Conservation (phyloP, 305 asterid species). For the Petunia hybrid region DNA sequence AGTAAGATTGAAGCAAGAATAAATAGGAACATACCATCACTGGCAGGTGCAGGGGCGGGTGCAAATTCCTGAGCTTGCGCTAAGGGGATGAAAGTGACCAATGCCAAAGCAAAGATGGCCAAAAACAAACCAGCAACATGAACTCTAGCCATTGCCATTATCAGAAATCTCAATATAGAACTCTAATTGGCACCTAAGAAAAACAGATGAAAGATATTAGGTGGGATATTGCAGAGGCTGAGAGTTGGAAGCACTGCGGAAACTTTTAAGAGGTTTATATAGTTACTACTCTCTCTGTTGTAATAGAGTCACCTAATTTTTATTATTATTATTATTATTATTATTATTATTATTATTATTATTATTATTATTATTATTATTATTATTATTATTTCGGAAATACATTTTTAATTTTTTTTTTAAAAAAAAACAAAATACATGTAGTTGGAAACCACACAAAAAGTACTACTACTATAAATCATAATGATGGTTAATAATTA, state of each 20-base stretch:
- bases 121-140: background rate
- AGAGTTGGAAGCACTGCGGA: background rate
- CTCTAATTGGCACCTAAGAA: background rate
- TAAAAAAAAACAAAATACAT: too few relatives aligned
- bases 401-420: too few relatives aligned
- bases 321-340: too few relatives aligned
- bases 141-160: conserved; percentile 23
- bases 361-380: too few relatives aligned
- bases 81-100: background rate
- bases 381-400: too few relatives aligned
- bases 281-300: background rate
- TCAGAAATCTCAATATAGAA: background rate
- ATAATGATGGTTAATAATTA: too few relatives aligned
- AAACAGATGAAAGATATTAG: background rate
- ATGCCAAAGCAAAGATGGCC: conserved; percentile 26
- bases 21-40: conserved; percentile 50
- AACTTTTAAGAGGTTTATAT: background rate
- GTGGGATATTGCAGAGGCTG: background rate
- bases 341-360: too few relatives aligned
- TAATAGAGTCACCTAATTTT: too few relatives aligned
- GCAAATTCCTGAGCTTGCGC: conserved; percentile 39
- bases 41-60: conserved; percentile 64
- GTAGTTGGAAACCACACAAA: too few relatives aligned
- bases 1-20: background rate
- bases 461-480: too few relatives aligned